Evolutionary conservation across 345 rosid species (phyloP).

Genomic region (Tarenaya hassleriana): DNA sequence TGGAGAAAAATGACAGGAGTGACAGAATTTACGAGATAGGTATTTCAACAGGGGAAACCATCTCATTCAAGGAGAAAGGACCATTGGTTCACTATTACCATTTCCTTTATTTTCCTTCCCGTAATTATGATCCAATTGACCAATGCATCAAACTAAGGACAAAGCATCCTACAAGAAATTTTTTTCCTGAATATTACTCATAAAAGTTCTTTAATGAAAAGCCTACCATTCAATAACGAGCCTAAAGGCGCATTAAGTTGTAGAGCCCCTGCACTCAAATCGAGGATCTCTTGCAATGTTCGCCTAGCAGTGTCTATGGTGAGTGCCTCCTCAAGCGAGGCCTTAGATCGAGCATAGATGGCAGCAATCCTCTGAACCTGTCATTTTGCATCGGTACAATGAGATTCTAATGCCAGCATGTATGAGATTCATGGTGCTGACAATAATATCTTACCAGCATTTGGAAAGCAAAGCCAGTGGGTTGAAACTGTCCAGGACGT

Average conservation of each 20-base stretch:
- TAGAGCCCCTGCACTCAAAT: constrained; percentile 36
- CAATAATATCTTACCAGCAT: constrained; percentile 27
- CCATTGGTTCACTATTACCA: constrained; percentile 9
- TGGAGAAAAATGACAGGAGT: too few species aligned
- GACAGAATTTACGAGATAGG: too few species aligned
- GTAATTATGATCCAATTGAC: too few species aligned
- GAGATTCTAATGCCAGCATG: neutral
- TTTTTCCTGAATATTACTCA: neutral
- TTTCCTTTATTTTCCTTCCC: constrained; percentile 9
- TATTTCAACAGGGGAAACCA: too few species aligned
- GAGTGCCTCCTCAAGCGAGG: constrained; percentile 32
- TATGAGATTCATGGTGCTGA: neutral
- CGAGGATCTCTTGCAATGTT: constrained; percentile 28
- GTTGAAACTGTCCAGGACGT: constrained; percentile 35
- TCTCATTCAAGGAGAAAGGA: constrained; percentile 7
- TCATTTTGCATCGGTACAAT: neutral
- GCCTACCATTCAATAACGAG: constrained; percentile 32
- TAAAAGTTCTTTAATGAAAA: neutral
- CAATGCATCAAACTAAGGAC: constrained; percentile 11
- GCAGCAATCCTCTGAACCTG: constrained; percentile 36
- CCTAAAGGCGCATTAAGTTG: constrained; percentile 35
- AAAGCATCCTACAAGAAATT: constrained; percentile 2
- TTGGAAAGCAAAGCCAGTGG: constrained; percentile 37
- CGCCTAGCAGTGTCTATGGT: constrained; percentile 30
- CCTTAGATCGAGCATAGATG: constrained; percentile 31